Evolutionary conservation across 2,329 filamentous ascomycete species (phyloP), one percentile per base, ranked within the genome.

Genomic region (Phialemonium atrogriseum): DNA sequence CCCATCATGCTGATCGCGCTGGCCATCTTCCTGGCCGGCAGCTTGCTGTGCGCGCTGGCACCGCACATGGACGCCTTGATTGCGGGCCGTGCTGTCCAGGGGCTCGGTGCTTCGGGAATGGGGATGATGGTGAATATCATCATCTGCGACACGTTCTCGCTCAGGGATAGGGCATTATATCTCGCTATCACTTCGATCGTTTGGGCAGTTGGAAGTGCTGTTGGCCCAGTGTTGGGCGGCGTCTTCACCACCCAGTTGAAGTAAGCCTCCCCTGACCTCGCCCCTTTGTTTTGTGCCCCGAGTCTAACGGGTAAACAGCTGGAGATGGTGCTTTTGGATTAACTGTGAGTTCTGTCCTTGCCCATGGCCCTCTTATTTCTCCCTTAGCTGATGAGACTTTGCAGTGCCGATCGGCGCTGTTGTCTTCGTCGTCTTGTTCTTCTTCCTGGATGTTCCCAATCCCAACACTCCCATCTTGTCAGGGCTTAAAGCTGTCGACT

Each of bases 321-420:
- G 80, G 80, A 59, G 79, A 28, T 82, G 77, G 77, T 84, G 72
- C 46, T 77, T 77, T 51, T 77, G 75, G 49, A 70, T 84, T 50
- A 84, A 85, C 51, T 34, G 42, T 45, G 22, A 20, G 44, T 40
- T 2, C 12, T 24, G 7, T 6, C 9, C 6, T 7, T 3, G 4
- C 25, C n/a, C n/a, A n/a, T n/a, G n/a, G n/a, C n/a, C n/a, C n/a
- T n/a, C n/a, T n/a, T n/a, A n/a, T n/a, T n/a, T n/a, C n/a, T n/a
- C n/a, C n/a, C n/a, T n/a, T n/a, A n/a, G n/a, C n/a, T n/a, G n/a
- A n/a, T n/a, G n/a, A n/a, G n/a, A n/a, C n/a, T n/a, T 8, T n/a
- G 56, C 12, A 46, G 44, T 54, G 22, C 50, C 51, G 7, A 40
- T 52, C 12, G 33, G 42, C 2, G 68, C 60, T 10, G 41, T 63